Conservation (phyloP, 2,329 filamentous ascomycete genomes). For the Colletotrichum coccodes region DNA sequence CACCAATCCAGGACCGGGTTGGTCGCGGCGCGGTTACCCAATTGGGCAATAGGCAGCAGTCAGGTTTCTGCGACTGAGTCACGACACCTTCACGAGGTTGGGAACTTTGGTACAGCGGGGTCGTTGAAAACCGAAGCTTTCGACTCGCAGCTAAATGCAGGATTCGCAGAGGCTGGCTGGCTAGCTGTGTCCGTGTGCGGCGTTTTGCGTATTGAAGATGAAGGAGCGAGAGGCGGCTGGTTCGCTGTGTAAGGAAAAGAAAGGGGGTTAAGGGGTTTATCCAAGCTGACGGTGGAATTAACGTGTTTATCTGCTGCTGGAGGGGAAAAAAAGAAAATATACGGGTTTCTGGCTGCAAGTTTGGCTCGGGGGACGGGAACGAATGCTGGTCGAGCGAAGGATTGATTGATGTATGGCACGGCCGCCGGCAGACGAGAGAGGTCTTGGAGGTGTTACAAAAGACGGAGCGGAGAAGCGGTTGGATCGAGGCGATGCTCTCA, state of each 20-base stretch:
- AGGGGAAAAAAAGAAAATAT: not conserved
- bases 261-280: not conserved
- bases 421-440: constrained; percentile 1
- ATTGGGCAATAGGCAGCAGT: constrained; percentile 29
- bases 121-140: not conserved
- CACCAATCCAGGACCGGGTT: constrained; percentile 15
- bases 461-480: not conserved
- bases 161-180: constrained; percentile 14
- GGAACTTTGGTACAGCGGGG: constrained; percentile 6
- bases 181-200: not conserved
- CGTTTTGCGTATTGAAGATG: not conserved
- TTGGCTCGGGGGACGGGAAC: not conserved
- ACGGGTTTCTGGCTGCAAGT: not conserved
- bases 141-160: not conserved
- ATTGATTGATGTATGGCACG: constrained; percentile 21
- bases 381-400: constrained; percentile 6
- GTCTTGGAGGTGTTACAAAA: constrained; percentile 17
- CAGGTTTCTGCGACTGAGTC: constrained; percentile 16
- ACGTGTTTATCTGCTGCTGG: not conserved
- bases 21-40: constrained; percentile 5
- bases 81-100: constrained; percentile 7
- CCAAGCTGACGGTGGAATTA: not conserved
- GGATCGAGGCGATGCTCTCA: constrained; percentile 20
- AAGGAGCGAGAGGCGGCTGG: not conserved
- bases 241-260: not conserved